Base-by-base conservation (phyloP, 2,329 filamentous ascomycete genomes). In the Penicillium sp. region DNA sequence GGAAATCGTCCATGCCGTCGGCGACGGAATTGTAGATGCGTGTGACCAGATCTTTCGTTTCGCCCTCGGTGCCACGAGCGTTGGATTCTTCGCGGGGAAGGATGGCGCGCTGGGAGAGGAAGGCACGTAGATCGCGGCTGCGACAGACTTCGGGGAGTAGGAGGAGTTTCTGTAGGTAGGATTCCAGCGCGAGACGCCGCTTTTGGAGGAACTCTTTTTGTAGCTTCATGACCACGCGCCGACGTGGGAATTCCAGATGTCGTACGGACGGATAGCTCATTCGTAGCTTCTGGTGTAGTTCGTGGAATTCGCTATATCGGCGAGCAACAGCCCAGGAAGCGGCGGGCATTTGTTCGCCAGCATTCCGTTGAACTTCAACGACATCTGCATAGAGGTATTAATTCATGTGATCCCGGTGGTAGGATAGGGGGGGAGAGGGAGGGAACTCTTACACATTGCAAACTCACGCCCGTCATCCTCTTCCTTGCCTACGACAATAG, bases 1-100 rank as follows among this genome's bases (percentile, higher is more conserved):
- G 82, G 57, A 99, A 96, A 69, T 99, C 95, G 74, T 99, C 95
- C 89, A 99, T 96, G 37, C 96, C 95, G 73, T 99, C 95, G 0
- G 94, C 91, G 25, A 99, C 94, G 0, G 94, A 98, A 74, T 96
- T 96, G 79, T 98, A 99, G 52, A 99, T 87, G 4, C 95, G 88
- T 0, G 92, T 93, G 65, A 99, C 95, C 75, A 99, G 93, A 73
- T 98, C 75, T 75, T 78, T 85, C 74, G 85, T 89, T 76, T 90
- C 91, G 69, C 86, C 86, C 57, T 89, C 86, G 6, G 81, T 83
- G 30, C 58, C 58, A 22, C 65, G 67, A 55, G 84, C 84, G 52
- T 86, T 77, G 67, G 85, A 80, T 58, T 87, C 84, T 19, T 85
- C 84, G 57, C 85, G 85, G 3, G 87, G 85, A 46, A 92, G 88